A percentile compares a stretch with the other conserved stretches of the same genome.
Evolutionary conservation across 352 stramenopile genomes (phyloP).

Genomic region (Phytophthora pistaciae): DNA sequence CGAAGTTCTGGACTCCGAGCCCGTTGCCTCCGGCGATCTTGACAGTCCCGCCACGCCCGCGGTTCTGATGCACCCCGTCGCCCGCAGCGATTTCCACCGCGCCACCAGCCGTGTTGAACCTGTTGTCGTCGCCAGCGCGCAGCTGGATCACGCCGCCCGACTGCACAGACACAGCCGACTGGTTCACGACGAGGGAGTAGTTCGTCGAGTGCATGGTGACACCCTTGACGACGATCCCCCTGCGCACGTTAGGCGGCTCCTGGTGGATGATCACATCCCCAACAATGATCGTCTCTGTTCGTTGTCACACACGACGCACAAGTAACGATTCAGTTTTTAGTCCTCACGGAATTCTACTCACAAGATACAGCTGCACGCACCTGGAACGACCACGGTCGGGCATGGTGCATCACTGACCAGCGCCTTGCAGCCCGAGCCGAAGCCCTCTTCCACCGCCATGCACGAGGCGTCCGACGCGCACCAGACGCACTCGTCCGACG

Average conservation of each 20-base stretch:
- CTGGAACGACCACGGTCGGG: slow-evolving; percentile 72
- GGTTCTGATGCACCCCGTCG: slow-evolving; percentile 78
- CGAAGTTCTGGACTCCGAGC: slow-evolving; percentile 70
- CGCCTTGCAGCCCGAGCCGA: slow-evolving; percentile 79
- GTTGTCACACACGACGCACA: slow-evolving; percentile 16
- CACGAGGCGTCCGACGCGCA: slow-evolving; percentile 89
- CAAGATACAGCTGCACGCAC: slow-evolving; percentile 44
- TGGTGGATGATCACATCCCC: slow-evolving; percentile 67
- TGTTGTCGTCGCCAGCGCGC: slow-evolving; percentile 66
- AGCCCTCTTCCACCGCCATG: slow-evolving; percentile 88
- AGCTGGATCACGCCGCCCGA: slow-evolving; percentile 68
- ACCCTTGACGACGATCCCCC: slow-evolving; percentile 46
- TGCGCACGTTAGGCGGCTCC: slow-evolving; percentile 50
- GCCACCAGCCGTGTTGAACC: slow-evolving; percentile 75
- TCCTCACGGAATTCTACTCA: neutral
- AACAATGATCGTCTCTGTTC: slow-evolving; percentile 61
- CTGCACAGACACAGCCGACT: slow-evolving; percentile 41
- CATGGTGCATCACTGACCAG: slow-evolving; percentile 91
- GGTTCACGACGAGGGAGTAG: slow-evolving; percentile 60
- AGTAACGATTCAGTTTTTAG: neutral
- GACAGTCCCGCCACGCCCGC: slow-evolving; percentile 81
- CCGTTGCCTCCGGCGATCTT: slow-evolving; percentile 76
- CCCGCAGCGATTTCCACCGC: slow-evolving; percentile 66
- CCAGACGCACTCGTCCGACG: slow-evolving; percentile 84
- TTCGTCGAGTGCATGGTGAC: slow-evolving; percentile 37